A percentile compares a stretch with the other conserved stretches of the same genome.
Conservation (phyloP, 306 rosid genomes). For the Dryas drummondii region DNA sequence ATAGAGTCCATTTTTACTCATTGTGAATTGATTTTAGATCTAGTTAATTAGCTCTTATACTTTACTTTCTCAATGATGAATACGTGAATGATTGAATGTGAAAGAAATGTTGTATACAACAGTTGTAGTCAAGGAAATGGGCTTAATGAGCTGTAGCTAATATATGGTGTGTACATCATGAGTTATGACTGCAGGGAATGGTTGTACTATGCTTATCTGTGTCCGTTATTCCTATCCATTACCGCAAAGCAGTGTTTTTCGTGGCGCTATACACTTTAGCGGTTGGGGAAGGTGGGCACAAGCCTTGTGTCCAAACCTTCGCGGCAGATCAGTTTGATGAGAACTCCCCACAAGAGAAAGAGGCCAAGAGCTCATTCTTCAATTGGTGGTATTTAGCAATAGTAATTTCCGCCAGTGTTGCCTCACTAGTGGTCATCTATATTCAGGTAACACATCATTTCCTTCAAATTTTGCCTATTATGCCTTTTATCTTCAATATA, state of each 20-base stretch:
- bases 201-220: constrained; percentile 52
- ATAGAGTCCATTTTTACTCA: too few relatives aligned
- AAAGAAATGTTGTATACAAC: too few relatives aligned
- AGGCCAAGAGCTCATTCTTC: constrained; percentile 69
- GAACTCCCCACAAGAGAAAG: constrained; percentile 47
- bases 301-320: constrained; percentile 82
- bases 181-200: constrained; percentile 34
- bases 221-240: constrained; percentile 21
- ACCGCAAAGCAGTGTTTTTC: constrained; percentile 38
- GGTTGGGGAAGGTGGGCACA: constrained; percentile 76
- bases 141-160: too few relatives aligned
- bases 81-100: too few relatives aligned
- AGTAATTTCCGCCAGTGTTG: constrained; percentile 52
- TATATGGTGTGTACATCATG: too few relatives aligned
- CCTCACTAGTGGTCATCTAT: constrained; percentile 53
- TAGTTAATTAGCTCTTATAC: too few relatives aligned
- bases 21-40: too few relatives aligned
- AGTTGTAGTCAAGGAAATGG: too few relatives aligned
- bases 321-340: constrained; percentile 92
- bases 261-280: constrained; percentile 55
- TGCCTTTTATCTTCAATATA: too few relatives aligned
- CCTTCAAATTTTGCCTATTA: too few relatives aligned
- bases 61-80: too few relatives aligned
- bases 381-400: constrained; percentile 82
- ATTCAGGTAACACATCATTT: constrained; percentile 49